phyloP scores from a whole-genome alignment of 805 yeast species.

The Tetrapisispora taiwanensis region DNA sequence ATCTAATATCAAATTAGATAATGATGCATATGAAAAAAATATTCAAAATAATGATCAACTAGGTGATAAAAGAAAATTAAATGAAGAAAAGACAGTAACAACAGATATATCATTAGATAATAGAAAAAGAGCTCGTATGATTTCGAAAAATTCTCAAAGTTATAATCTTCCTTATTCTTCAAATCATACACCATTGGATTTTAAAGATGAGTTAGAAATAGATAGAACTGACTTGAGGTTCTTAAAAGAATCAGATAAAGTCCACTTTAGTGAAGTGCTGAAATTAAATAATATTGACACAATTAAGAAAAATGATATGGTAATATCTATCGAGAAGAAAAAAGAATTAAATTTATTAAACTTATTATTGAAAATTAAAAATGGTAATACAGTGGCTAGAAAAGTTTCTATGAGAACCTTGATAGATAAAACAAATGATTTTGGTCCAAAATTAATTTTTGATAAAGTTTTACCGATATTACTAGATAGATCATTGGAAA shows the following conservation, averaged over 20 bases:
- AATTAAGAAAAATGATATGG: constrained; percentile 15
- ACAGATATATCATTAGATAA: constrained; percentile 23
- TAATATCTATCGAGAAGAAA: constrained; percentile 41
- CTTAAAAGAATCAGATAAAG: constrained; percentile 62
- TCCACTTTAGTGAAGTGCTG: constrained; percentile 56
- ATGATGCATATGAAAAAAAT: constrained; percentile 4
- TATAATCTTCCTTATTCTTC: constrained; percentile 47
- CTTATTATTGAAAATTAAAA: constrained; percentile 59
- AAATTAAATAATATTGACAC: constrained; percentile 5
- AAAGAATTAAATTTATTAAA: constrained; percentile 53
- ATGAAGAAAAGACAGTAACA: constrained; percentile 27
- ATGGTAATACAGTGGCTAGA: constrained; percentile 62
- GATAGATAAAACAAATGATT: constrained; percentile 48
- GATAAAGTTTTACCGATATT: constrained; percentile 66
- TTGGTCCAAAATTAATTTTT: constrained; percentile 64
- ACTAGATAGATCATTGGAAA: constrained; percentile 61
- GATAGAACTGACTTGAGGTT: constrained; percentile 54
- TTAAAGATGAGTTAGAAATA: constrained; percentile 34
- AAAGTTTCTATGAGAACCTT: constrained; percentile 59
- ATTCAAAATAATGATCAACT: neutral
- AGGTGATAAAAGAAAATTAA: constrained; percentile 11
- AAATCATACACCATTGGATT: constrained; percentile 19
- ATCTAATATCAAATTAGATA: constrained; percentile 17
- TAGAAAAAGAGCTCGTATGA: neutral
- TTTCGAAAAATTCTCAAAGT: constrained; percentile 26